phyloP scores from a whole-genome alignment of 2,329 filamentous ascomycete species.

The Colletotrichum orbiculare region DNA sequence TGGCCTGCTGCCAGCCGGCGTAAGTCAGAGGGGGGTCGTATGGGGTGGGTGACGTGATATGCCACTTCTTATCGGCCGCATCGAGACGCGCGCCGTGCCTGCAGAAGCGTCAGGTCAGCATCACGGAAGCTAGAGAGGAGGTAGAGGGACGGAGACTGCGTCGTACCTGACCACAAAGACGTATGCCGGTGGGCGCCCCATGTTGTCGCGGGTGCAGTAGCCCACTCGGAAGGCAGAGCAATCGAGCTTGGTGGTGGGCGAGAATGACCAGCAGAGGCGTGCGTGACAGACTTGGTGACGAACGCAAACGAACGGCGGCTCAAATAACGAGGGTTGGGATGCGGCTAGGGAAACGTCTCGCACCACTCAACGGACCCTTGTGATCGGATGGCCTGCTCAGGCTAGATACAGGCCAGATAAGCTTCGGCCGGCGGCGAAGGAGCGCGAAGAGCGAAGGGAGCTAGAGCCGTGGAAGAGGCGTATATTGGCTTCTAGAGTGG shows the following conservation, averaged over 20 bases:
- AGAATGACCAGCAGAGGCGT: conserved; percentile 9
- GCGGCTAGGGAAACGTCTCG: conserved; percentile 21
- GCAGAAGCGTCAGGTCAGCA: conserved; percentile 19
- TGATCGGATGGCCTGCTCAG: conserved; percentile 29
- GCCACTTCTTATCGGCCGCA: conserved; percentile 94
- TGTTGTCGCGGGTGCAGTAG: conserved; percentile 39
- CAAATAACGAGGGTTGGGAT: conserved; percentile 14
- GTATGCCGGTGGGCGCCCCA: conserved; percentile 56
- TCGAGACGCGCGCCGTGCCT: conserved; percentile 94
- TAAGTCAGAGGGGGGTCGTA: conserved; percentile 97
- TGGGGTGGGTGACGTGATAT: conserved; percentile 89
- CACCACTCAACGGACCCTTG: conserved; percentile 3
- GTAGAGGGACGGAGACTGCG: neutral
- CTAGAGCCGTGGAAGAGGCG: conserved; percentile 1
- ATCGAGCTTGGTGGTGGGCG: conserved; percentile 9
- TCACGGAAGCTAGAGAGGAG: neutral
- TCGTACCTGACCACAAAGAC: conserved; percentile 56
- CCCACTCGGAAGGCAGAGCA: conserved; percentile 1
- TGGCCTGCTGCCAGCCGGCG: conserved; percentile 90
- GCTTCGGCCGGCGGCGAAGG: conserved; percentile 31
- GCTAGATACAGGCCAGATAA: conserved; percentile 27
- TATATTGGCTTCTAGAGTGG: neutral
- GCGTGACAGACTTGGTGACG: conserved; percentile 12
- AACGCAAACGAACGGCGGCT: conserved; percentile 20
- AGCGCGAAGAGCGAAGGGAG: conserved; percentile 24